Base-by-base conservation (phyloP, 2,329 filamentous ascomycete species). In the Blumeria graminis region DNA sequence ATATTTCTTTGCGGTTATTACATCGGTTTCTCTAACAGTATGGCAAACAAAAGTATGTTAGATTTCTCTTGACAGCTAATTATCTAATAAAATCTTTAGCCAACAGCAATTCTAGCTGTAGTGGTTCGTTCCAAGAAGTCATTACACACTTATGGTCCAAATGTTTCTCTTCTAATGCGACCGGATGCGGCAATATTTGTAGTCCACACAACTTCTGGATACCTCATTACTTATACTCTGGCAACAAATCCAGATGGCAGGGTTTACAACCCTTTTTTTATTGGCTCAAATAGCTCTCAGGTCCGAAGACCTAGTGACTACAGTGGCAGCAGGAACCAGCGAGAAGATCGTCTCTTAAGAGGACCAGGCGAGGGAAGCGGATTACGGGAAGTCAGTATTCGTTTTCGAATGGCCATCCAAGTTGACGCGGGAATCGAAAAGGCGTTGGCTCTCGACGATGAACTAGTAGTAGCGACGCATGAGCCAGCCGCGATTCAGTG, bases 321-420 rank as follows among this genome's bases (percentile, higher is more conserved):
- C 55, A 76, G 74, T 22, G 75, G 75, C n/a, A 73, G 75, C 13
- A 64, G 62, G 57, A 61, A 56, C 56, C 64, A 65, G 57, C 62
- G 63, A 36, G 76, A 77, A 1, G 79, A 82, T 55, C 75, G 80
- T 61, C 78, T 83, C 54, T 67, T 84, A 11, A 79, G 84, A 68
- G 86, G 86, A 0, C 79, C 84, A 1, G 89, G 89, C 36, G 92
- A 95, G 67, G 85, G 85, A 9, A 76, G 76, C 53, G 86, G 86
- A 3, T 81, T 94, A 55, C 78, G 80, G 56, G 92, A 98, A 69
- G 80, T 94, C 57, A 94, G 84, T 63, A 76, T 98, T 53, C 84
- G 87, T 10, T 98, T 98, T 69, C 80, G 90, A 57, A 94, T 95
- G 85, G 90, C 94, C 13, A 96, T 98, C 65, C 93, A 94, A 67